These are phyloP conservation scores for Darksidea phi DNA, from an alignment of 495 filamentous ascomycete species.

Conservation along the genomic window DNA sequence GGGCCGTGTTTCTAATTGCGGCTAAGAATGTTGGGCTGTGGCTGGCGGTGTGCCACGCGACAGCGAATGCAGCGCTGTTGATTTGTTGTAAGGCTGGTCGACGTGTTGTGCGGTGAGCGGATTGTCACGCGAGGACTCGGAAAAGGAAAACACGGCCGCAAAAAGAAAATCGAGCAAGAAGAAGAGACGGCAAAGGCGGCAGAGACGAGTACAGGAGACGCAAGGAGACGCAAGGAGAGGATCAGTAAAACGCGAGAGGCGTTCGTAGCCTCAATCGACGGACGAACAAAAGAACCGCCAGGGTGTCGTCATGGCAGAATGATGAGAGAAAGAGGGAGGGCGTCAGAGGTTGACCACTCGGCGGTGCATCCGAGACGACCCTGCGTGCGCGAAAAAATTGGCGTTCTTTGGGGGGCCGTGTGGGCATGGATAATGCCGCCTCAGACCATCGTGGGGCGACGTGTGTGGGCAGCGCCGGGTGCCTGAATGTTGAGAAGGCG, in stretches of 20 bases:
- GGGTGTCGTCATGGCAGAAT: neutral
- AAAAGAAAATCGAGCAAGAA: neutral
- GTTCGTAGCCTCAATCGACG: no score
- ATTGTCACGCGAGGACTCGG: conserved; percentile 13
- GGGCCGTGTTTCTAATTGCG: conserved; percentile 8
- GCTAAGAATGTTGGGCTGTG: conserved; percentile 1
- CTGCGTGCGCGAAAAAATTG: neutral
- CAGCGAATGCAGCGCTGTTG: neutral
- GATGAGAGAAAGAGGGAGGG: neutral
- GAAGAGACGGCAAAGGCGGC: neutral
- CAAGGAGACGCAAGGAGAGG: no score
- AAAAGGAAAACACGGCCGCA: neutral
- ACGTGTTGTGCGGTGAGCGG: conserved; percentile 19
- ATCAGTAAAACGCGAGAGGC: no score
- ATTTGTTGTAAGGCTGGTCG: conserved; percentile 19
- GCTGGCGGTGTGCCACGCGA: conserved; percentile 20
- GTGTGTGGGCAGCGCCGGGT: conserved; percentile 1
- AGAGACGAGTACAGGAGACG: no score
- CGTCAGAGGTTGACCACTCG: neutral
- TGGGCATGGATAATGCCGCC: neutral
- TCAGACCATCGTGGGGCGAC: conserved; percentile 9
- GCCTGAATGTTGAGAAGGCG: neutral
- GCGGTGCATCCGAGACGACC: neutral
- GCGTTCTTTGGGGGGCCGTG: neutral
- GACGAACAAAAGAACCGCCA: no score